Evolutionary conservation across 352 stramenopile genomes (phyloP), one percentile per base, ranked within the genome.

Genomic region (Phytophthora sojae): DNA sequence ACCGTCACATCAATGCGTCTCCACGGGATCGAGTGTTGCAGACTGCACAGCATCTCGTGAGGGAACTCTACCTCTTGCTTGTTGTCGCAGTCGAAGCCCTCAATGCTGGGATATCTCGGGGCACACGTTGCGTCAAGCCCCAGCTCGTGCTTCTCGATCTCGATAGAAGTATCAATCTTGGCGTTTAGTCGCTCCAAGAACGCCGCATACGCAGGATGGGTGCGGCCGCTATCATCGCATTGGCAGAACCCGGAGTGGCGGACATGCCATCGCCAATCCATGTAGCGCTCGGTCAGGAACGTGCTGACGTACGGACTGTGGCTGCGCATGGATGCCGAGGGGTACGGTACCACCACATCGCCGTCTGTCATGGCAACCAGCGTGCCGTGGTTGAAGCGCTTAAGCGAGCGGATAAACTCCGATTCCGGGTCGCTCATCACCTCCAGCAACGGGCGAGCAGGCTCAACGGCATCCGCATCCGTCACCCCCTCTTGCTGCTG

Each of bases 51-150:
- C 75, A 95, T 86, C 14, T 83, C 78, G 29, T 82, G 82, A 14
- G 79, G 79, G 62, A 92, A 93, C 57, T 91, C 83, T 4, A 95
- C 85, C 67, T 95, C 85, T n/a, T 85, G 85, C 52, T 92, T 93
- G 65, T 93, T 90, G 69, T 91, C 82, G 25, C 80, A 83, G 67
- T 89, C 81, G 64, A 87, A 92, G 32, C 77, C 74, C 25, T 89
- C 78, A 50, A 91, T 78, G 45, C 86, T 93, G 6, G 77, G 69
- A 64, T 78, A 86, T 11, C 84, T 74, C n/a, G 80, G 74, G 4
- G 62, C 57, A 29, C 60, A 57, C 0, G 51, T 75, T 26, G 79
- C 75, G 54, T 91, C 77, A 45, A 89, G 67, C 1, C 83, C 83
- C 17, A 75, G 61, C 37, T 78, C 45, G 5, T 76, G 45, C 25